Percentiles rank a stretch among this genome's conserved stretches.
Conservation (phyloP, 257 asterid genomes). For the Gentiana macrophylla region DNA sequence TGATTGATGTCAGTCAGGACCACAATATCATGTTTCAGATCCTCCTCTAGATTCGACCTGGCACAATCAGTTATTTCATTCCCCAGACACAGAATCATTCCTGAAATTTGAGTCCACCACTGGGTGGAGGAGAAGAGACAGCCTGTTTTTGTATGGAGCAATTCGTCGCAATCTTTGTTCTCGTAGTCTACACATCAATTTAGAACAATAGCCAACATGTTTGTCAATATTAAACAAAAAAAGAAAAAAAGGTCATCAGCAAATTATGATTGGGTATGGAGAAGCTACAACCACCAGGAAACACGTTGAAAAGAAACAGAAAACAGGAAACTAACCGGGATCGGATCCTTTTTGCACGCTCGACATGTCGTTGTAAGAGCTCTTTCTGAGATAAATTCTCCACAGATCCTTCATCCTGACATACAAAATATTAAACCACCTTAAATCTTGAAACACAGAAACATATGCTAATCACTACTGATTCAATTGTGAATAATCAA, state of each 20-base stretch:
- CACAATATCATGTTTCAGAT: no score
- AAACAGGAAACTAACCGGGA: slow-evolving; percentile 43
- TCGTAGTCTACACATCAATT: slow-evolving; percentile 53
- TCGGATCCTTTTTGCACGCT: slow-evolving; percentile 82
- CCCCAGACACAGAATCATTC: slow-evolving; percentile 40
- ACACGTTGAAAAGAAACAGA: background rate
- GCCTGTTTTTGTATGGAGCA: slow-evolving; percentile 68
- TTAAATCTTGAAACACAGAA: no score
- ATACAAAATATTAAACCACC: slow-evolving; percentile 10
- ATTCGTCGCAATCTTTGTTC: slow-evolving; percentile 71
- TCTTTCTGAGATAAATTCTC: slow-evolving; percentile 54
- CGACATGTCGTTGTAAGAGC: slow-evolving; percentile 69
- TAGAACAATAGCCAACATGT: slow-evolving; percentile 1
- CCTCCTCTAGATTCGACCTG: no score
- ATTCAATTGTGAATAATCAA: no score
- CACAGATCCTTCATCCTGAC: slow-evolving; percentile 57
- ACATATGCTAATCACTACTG: no score
- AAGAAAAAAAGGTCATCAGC: no score
- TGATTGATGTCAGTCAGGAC: no score
- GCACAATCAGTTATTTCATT: slow-evolving; percentile 19
- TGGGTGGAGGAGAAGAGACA: slow-evolving; percentile 76
- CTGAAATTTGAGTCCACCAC: slow-evolving; percentile 64
- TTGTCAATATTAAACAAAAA: no score
- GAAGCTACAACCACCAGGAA: background rate
- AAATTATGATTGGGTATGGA: no score